These are phyloP conservation scores for Exophiala oligosperma DNA, from an alignment of 2,329 filamentous ascomycete species.

Conservation along the genomic window DNA sequence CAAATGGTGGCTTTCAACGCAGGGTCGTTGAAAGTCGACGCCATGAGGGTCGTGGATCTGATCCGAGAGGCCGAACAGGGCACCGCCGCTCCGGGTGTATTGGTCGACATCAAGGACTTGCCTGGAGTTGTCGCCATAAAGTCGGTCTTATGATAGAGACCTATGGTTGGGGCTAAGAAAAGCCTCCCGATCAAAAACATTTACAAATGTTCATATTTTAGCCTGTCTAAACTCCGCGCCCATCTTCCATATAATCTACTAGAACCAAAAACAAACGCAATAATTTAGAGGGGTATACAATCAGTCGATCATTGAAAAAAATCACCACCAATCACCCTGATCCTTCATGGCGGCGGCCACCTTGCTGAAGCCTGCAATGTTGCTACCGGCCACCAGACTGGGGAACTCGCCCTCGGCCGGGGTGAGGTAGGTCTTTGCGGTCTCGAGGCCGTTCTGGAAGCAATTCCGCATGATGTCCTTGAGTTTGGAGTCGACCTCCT, in stretches of 20 bases:
- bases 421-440: conserved; percentile 83
- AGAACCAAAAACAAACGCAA: background rate
- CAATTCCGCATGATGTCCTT: conserved; percentile 93
- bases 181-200: no score
- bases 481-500: conserved; percentile 89
- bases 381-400: conserved; percentile 86
- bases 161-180: no score
- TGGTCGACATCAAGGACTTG: conserved; percentile 26
- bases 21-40: conserved; percentile 33
- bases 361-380: conserved; percentile 98
- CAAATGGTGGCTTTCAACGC: conserved; percentile 40
- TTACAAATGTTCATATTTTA: no score
- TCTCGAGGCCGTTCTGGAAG: conserved; percentile 85
- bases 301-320: background rate
- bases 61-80: conserved; percentile 27
- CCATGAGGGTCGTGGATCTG: conserved; percentile 28
- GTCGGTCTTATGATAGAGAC: background rate
- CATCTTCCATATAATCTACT: background rate
- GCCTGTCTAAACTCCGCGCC: no score
- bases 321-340: conserved; percentile 87
- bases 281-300: background rate
- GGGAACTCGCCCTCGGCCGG: conserved; percentile 80
- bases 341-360: conserved; percentile 92
- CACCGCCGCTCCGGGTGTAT: conserved; percentile 18
- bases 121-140: conserved; percentile 26